Conservation (phyloP, 345 rosid genomes). For the Theobroma cacao region DNA sequence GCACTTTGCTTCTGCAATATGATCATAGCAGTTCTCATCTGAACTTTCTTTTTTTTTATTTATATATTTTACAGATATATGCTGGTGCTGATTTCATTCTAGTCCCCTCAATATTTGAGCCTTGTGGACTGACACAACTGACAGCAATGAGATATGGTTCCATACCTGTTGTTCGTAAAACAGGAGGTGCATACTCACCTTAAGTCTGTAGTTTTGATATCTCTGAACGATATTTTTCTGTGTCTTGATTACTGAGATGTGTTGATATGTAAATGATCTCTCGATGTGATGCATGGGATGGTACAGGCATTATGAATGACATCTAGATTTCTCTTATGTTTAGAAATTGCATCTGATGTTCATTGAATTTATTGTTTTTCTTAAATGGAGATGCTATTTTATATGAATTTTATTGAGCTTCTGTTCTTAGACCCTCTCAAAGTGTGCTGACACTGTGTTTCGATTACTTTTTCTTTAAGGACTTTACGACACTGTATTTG, state of each 20-base stretch:
- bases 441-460: slow-evolving; percentile 15
- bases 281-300: neutral
- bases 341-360: neutral
- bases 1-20: neutral
- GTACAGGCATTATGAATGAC: neutral
- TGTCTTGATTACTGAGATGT: neutral
- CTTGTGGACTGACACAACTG: slow-evolving; percentile 93
- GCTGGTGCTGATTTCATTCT: slow-evolving; percentile 92
- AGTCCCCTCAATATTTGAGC: slow-evolving; percentile 95
- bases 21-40: slow-evolving; percentile 3
- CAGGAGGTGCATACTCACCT: slow-evolving; percentile 60
- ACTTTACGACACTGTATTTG: slow-evolving; percentile 88
- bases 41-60: neutral
- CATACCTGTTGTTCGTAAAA: slow-evolving; percentile 83
- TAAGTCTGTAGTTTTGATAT: neutral
- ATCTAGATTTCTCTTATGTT: neutral
- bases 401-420: neutral
- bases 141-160: slow-evolving; percentile 95
- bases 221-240: neutral
- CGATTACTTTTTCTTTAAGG: slow-evolving; percentile 40
- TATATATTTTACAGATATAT: slow-evolving; percentile 53
- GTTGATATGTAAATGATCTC: neutral
- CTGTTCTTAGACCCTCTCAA: neutral
- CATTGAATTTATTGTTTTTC: neutral
- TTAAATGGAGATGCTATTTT: neutral